Base-by-base conservation (phyloP, 495 filamentous ascomycete species). In the Melanomma pulvis-pyrius region DNA sequence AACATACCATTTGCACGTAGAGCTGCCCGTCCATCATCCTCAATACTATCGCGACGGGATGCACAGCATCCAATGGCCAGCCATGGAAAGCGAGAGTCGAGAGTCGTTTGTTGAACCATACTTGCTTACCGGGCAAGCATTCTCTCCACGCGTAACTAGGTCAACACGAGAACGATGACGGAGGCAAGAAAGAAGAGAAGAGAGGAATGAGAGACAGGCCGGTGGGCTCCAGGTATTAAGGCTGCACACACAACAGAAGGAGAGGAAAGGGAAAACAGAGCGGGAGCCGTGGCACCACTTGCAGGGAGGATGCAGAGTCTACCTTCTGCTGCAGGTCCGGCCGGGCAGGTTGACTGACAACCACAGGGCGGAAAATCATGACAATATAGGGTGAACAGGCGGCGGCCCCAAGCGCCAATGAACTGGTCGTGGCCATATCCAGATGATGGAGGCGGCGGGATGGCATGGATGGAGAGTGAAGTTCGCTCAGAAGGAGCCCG, bases 61-160 rank as follows among this genome's bases (percentile, higher is more conserved):
- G 71, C 71, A 70, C 71, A 73, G 71, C 71, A 73, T 59, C 71
- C 71, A 52, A 68, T 67, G 67, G 63, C 71, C 71, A 73, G 67
- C 71, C 71, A 73, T 73, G 59, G 59, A 49, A 51, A 57, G 36
- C 61, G 39, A 39, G 48, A 46, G 52, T 69, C 47, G 51, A 57
- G 44, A 7, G 22, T 5, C 13, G 60, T 48, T 21, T n/a, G 22
- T 29, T 44, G 51, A 32, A 55, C 47, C 39, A 66, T 58, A 29
- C 52, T 48, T 28, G 39, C 60, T 60, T 56, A 36, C 55, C 56
- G 30, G 49, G 32, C 34, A 49, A 59, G 53, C 70, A 67, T 70
- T 32, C 49, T 51, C 57, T 24, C 25, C 24, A 7, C 25, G 8
- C 17, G n/a, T n/a, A n/a, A n/a, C n/a, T n/a, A n/a, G n/a, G n/a